Evolutionary conservation across 306 rosid species (phyloP), one percentile per base, ranked within the genome.

Genomic region (Cajanus cajan): DNA sequence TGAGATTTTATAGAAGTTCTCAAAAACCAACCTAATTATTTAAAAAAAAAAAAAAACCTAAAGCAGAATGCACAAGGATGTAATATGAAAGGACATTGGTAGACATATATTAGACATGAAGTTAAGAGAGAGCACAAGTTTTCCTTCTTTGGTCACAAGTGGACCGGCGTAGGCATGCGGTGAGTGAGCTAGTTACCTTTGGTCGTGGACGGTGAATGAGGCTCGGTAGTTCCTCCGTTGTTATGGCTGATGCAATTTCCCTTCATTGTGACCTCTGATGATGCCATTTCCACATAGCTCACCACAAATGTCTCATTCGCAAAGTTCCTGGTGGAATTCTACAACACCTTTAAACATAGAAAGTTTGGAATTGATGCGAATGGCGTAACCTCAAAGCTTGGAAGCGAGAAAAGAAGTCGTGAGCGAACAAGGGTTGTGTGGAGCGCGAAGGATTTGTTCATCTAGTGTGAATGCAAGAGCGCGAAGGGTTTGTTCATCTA

Each of bases 241-340:
- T 57, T 82, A 40, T 88, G 87, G 55, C 76, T 86, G 41, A 80
- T 70, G 77, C 86, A 82, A 88, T 82, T 90, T 37, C 84, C 90
- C 55, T 86, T 90, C 52, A 82, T 74, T 6, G 89, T 68, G 14
- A 77, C 88, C 86, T 93, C 98, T 68, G 92, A 79, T 72, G 91
- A 84, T 69, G 91, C 76, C 98, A 93, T 90, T 82, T 79, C 66
- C 55, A 68, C 13, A 36, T 6, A 37, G 37, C 82, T 83, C 81
- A 92, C 63, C 85, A 78, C 88, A 91, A 94, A 91, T 93, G 93
- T 87, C 87, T 88, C 92, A 88, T 86, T 81, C 55, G 83, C 78
- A 45, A 61, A 76, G 40, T 85, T 33, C 41, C 5, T 79, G 6
- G 5, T 54, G 62, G 7, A 62, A 48, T 76, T 59, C 50, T 24